Base-by-base conservation (phyloP, 2,329 filamentous ascomycete species). In the Claviceps capensis region DNA sequence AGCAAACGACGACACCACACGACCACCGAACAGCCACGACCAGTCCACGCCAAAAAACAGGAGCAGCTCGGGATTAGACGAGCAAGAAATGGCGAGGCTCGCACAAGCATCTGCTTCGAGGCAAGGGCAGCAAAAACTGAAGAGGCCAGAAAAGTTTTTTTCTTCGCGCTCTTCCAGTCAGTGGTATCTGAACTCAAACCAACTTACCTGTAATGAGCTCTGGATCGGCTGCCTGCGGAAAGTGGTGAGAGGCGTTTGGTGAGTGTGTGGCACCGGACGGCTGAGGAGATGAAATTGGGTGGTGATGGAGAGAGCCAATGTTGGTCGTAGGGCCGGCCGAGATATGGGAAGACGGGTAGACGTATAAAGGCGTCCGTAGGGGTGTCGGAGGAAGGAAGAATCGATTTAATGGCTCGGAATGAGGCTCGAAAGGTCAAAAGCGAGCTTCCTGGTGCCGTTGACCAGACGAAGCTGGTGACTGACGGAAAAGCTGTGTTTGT, bases 391-490 rank as follows among this genome's bases (percentile, higher is more conserved):
- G 19, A 22, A 5, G 16, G 16, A 34, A 46, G 30, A 30, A 38
- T 30, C 30, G 40, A 11, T 26, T n/a, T 36, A 13, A 16, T 49
- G 23, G 44, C 48, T 50, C 46, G 36, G 14, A 43, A 48, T 22
- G 23, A 51, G 17, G 44, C 48, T 50, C 46, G 36, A 17, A 43
- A 48, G 34, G 22, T 17, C 22, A 43, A 30, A 36, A 19, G 16
- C 23, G 34, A 49, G 54, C 47, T 49, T 47, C 36, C 23, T 41
- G 30, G 41, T 23, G 47, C 47, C 47, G 36, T 47, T 47, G 38
- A 49, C 49, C 53, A 54, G 38, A 52, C 47, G 17, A 17, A 50
- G 51, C 52, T 34, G 51, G 47, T 44, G 41, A 40, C 26, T 42
- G 50, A 45, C 41, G 38, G 26, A 17, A 41, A 42, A 52, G 44